Evolutionary conservation across 257 asterid species (phyloP).

Genomic region (Solanum stenotomum): DNA sequence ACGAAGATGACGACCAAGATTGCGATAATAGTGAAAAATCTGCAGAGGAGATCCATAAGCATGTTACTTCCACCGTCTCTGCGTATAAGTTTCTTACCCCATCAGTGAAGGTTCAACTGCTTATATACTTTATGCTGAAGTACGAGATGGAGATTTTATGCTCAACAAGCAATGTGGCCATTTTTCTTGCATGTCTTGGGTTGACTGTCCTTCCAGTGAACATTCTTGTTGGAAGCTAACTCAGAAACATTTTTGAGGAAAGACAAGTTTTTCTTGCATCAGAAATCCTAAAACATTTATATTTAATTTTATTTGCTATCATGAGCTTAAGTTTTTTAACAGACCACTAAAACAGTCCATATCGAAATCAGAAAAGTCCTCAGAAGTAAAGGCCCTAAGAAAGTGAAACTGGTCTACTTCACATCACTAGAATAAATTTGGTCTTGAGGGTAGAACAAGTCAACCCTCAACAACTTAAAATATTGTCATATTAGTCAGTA

Average conservation of each 20-base stretch:
- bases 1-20: too few species aligned
- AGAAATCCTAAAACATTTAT: too few species aligned
- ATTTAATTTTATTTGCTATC: not conserved
- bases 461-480: not conserved
- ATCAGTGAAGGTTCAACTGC: conserved; percentile 91
- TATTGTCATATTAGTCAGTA: not conserved
- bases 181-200: conserved; percentile 17
- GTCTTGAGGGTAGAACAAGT: not conserved
- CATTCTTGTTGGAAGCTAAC: too few species aligned
- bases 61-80: too few species aligned
- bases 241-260: too few species aligned
- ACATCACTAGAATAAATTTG: not conserved
- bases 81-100: conserved; percentile 49
- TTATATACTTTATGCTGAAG: conserved; percentile 94
- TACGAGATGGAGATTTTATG: conserved; percentile 80
- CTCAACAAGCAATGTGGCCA: conserved; percentile 66
- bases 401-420: not conserved
- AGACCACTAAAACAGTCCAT: not conserved
- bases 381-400: not conserved
- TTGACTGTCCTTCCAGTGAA: too few species aligned
- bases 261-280: too few species aligned
- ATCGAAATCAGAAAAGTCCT: not conserved
- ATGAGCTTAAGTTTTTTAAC: not conserved
- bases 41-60: too few species aligned
- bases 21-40: too few species aligned